phyloP scores from a whole-genome alignment of 345 rosid genomes.

The Tarenaya hassleriana region DNA sequence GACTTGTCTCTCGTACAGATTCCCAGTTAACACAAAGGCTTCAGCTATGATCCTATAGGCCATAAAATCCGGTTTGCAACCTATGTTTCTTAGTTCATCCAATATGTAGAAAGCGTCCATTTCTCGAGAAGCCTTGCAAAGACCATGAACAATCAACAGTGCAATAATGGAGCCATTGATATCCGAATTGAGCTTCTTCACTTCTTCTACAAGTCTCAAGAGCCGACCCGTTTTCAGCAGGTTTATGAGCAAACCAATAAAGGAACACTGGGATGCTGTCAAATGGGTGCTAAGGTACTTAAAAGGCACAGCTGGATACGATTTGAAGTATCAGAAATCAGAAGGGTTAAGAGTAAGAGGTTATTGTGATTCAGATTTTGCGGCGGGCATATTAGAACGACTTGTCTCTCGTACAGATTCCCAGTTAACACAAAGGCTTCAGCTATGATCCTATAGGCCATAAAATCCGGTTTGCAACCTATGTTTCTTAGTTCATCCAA shows the following conservation, averaged over 20 bases:
- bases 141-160: slow-evolving; percentile 59
- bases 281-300: background rate
- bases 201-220: slow-evolving; percentile 47
- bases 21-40: slow-evolving; percentile 43
- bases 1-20: slow-evolving; percentile 47
- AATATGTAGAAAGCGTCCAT: slow-evolving; percentile 51
- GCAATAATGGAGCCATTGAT: slow-evolving; percentile 73
- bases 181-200: slow-evolving; percentile 25
- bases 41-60: slow-evolving; percentile 82
- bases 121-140: slow-evolving; percentile 57
- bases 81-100: slow-evolving; percentile 63
- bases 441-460: slow-evolving; percentile 75
- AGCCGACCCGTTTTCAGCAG: slow-evolving; percentile 27
- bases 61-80: slow-evolving; percentile 86
- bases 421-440: slow-evolving; percentile 54
- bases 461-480: slow-evolving; percentile 82
- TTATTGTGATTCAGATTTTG: background rate
- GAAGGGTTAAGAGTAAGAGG: background rate
- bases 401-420: slow-evolving; percentile 48
- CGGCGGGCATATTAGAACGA: slow-evolving; percentile 34
- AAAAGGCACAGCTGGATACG: too few species aligned
- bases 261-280: background rate
- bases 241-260: background rate
- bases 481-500: slow-evolving; percentile 69
- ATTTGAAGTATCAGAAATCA: too few species aligned